Evolutionary conservation across 345 rosid species (phyloP), one percentile per base, ranked within the genome.

Genomic region (Ricinus communis): DNA sequence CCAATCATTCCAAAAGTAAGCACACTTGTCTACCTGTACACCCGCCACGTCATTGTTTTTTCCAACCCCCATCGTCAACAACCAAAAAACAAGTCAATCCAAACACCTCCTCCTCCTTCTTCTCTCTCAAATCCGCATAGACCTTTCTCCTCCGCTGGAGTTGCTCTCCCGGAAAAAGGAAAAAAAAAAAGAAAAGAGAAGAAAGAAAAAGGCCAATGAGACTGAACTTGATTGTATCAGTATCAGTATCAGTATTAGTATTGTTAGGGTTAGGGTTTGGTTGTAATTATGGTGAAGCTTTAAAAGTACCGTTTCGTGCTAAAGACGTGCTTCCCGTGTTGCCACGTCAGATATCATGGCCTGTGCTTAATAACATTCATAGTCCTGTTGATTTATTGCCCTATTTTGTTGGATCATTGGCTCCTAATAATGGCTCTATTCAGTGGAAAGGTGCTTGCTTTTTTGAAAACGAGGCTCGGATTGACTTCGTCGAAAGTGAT

Each of bases 391-490:
- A 91, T 82, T 76, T 94, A 82, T 49, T 94, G 76, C 99, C 97
- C n/a, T 86, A 81, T 62, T 94, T 80, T 60, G 84, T 94, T 38
- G 99, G 97, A 5, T 84, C 99, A 12, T 85, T 92, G 56, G 62
- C 89, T 64, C 90, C 97, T 0, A 46, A 58, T 36, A 90, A 87
- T 50, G 85, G 78, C 36, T 82, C 99, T 36, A 61, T 89, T 56
- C 78, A 78, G 64, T 92, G 99, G 97, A 90, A 90, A 80, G 97
- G 97, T 24, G 87, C 97, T 74, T 94, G 99, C 93, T 94, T 94
- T 80, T 71, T 77, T 31, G 92, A 83, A 3, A 94, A 95, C 86
- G 80, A 87, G 58, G 99, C 97, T 60, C 80, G 82, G 4, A 86
- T 95, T 27, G 92, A 89, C 60, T 80, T 95, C 79, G 84, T 83